These are phyloP conservation scores for Dictyostelium firmibasis DNA, from an alignment of 78 protist species.

Conservation along the genomic window DNA sequence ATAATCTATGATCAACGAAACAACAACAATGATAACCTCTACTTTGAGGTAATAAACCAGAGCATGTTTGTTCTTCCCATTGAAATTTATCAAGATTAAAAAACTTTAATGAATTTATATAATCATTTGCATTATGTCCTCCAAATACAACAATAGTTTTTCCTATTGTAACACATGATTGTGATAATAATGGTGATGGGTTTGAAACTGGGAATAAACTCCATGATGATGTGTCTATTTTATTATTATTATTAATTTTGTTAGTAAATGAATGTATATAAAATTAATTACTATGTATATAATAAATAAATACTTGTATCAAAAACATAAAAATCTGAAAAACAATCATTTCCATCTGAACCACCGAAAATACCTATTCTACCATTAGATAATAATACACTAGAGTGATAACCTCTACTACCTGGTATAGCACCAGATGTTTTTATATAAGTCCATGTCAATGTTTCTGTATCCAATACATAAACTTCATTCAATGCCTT, in stretches of 20 bases:
- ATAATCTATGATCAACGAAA: slow-evolving; percentile 69
- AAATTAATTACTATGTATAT: no score
- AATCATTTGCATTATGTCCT: slow-evolving; percentile 66
- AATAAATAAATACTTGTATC: slow-evolving; percentile 22
- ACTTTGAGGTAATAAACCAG: slow-evolving; percentile 40
- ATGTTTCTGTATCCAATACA: slow-evolving; percentile 37
- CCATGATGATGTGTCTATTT: slow-evolving; percentile 30
- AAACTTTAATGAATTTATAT: slow-evolving; percentile 13
- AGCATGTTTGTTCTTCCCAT: slow-evolving; percentile 29
- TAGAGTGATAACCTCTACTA: slow-evolving; percentile 63
- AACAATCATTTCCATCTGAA: slow-evolving; percentile 71
- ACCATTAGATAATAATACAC: not conserved
- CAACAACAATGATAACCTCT: slow-evolving; percentile 78
- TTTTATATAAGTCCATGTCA: slow-evolving; percentile 36
- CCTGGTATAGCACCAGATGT: slow-evolving; percentile 47
- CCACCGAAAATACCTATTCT: slow-evolving; percentile 55
- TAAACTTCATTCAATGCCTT: slow-evolving; percentile 70
- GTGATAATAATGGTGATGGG: slow-evolving; percentile 64
- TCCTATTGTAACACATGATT: slow-evolving; percentile 37
- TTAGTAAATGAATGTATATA: no score
- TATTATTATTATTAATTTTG: no score
- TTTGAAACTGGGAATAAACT: slow-evolving; percentile 22
- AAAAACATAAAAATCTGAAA: slow-evolving; percentile 41
- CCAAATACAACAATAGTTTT: slow-evolving; percentile 55
- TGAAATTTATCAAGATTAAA: not conserved